Base-by-base conservation (phyloP, 768 basidiomycete species). In the Agaricus blazei region DNA sequence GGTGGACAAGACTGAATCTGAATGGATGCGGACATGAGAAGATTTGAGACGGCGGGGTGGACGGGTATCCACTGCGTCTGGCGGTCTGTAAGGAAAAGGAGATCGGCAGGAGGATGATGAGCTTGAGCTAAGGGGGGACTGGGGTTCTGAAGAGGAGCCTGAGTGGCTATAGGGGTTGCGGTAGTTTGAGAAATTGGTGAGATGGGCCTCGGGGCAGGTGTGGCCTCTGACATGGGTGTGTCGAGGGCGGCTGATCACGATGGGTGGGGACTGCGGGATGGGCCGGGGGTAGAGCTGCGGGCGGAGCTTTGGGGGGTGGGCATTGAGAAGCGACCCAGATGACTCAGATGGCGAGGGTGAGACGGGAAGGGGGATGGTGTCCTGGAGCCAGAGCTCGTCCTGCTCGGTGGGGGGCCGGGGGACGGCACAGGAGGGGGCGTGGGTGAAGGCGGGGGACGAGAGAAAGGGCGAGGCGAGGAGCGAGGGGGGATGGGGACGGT, bases 301-400 rank as follows among this genome's bases (percentile, higher is more conserved):
- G 8, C 12, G 40, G n/a, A 23, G 43, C 29, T 15, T 49, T 11
- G 29, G 14, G 8, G 40, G 40, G 12, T 15, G 15, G 8, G 40
- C 12, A 15, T 41, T 14, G 40, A 7, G 40, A 41, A 57, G 58
- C 47, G 53, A 51, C 19, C 46, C 46, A n/a, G 55, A 42, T 50
- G 43, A 58, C 52, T 12, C 51, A 42, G 40, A 34, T 9, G 46
- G 46, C 34, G 57, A 62, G 48, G 42, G 59, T 57, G 50, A 50
- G 42, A 53, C 62, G 44, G 43, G 62, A 19, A 78, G 41, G 8
- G 84, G 84, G 1, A 85, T 71, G 60, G 83, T 85, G 70, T 86
- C 84, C 66, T 80, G 75, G 52, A 86, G 70, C 84, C 84, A 86
- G 58, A 71, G 70, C 60, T 85, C 79, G 57, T 83, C 80, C 61